These are phyloP conservation scores for Alliaria petiolata DNA, from an alignment of 345 rosid species.

Conservation along the genomic window DNA sequence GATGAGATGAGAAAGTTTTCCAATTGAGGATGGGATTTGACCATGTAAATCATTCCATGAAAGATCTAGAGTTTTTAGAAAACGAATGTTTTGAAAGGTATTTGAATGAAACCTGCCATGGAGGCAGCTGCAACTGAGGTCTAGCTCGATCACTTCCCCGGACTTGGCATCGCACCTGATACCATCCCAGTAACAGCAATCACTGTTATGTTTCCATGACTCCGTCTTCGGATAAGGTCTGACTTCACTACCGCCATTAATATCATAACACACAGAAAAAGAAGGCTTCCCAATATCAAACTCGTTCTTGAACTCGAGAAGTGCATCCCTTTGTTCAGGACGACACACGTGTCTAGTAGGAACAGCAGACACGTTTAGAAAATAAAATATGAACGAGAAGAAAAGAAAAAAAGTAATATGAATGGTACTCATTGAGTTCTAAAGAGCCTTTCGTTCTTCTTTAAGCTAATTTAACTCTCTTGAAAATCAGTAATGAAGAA, in stretches of 20 bases:
- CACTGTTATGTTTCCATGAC: not conserved
- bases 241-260: not conserved
- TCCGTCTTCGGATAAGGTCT: not conserved
- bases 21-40: no score
- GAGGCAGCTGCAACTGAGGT: not conserved
- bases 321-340: not conserved
- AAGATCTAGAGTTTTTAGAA: not conserved
- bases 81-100: not conserved
- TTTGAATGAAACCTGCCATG: not conserved
- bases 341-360: not conserved
- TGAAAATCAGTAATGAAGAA: no score
- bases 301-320: not conserved
- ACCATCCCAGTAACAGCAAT: slow-evolving; percentile 10
- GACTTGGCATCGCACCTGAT: not conserved
- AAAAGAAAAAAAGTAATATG: not conserved
- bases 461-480: no score
- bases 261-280: not conserved
- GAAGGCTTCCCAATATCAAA: not conserved
- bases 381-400: not conserved
- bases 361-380: not conserved
- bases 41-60: no score
- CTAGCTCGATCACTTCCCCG: not conserved
- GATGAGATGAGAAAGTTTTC: no score
- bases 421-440: not conserved
- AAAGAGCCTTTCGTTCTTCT: not conserved